Percentiles rank a stretch among this genome's conserved stretches.
phyloP scores from a whole-genome alignment of 2,329 filamentous ascomycete genomes.

The Balansia obtecta region DNA sequence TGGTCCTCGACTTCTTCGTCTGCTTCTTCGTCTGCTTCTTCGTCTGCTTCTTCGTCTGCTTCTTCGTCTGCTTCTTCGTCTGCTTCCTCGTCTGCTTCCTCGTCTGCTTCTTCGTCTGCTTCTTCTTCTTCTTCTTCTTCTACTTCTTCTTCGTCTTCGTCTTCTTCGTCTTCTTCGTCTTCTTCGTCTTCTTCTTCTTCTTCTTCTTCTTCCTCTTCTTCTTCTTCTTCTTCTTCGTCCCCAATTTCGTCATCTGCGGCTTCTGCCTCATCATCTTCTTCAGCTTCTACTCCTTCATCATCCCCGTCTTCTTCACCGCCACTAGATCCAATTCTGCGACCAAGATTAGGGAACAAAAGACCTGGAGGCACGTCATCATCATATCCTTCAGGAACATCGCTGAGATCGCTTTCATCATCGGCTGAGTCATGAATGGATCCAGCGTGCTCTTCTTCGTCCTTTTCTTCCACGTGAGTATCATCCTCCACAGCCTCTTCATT shows the following conservation, averaged over 20 bases:
- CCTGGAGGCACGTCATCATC: conserved; percentile 43
- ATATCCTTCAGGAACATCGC: conserved; percentile 47
- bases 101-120: conserved; percentile 7
- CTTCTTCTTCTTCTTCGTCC: conserved; percentile 6
- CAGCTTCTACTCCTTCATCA: conserved; percentile 7
- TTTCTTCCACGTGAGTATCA: conserved; percentile 18
- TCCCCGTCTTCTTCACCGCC: conserved; percentile 25
- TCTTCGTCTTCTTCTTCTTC: conserved; percentile 6
- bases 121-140: conserved; percentile 10
- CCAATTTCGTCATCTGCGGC: conserved; percentile 10
- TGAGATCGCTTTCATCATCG: conserved; percentile 58
- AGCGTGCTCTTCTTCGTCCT: conserved; percentile 18
- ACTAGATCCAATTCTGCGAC: conserved; percentile 18
- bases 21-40: conserved; percentile 8
- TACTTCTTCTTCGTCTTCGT: conserved; percentile 6
- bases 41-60: conserved; percentile 7
- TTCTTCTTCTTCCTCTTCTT: conserved; percentile 6
- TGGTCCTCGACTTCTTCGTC: conserved; percentile 7
- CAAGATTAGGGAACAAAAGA: conserved; percentile 39
- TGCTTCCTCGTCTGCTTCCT: conserved; percentile 6
- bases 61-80: conserved; percentile 6
- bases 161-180: conserved; percentile 8
- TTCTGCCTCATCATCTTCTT: conserved; percentile 12
- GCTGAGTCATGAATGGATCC: conserved; percentile 53
- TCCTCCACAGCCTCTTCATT: conserved; percentile 16